Conservation (phyloP, 345 rosid species). For the Gossypium longicalyx region DNA sequence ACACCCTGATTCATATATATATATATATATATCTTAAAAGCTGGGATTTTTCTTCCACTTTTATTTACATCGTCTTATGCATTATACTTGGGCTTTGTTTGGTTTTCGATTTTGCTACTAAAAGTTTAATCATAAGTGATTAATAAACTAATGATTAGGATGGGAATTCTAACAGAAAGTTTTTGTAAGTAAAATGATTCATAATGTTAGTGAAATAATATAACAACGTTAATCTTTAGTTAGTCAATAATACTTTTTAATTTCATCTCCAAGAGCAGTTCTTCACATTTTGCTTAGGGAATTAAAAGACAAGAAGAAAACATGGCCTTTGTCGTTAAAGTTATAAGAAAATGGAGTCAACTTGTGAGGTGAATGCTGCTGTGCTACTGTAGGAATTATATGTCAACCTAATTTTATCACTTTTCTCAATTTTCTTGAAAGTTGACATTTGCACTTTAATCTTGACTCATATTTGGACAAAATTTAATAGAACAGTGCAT, state of each 20-base stretch:
- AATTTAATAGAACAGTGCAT: neutral
- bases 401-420: neutral
- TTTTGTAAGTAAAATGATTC: neutral
- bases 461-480: neutral
- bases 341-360: neutral
- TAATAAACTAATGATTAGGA: neutral
- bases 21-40: neutral
- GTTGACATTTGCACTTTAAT: neutral
- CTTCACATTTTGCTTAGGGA: neutral
- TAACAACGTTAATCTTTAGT: neutral
- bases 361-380: neutral
- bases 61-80: neutral
- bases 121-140: neutral
- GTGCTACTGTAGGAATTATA: neutral
- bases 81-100: neutral
- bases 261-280: neutral
- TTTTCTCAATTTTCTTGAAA: neutral
- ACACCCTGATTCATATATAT: neutral
- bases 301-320: neutral
- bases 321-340: neutral
- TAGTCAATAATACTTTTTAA: neutral
- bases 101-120: neutral
- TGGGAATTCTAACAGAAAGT: neutral
- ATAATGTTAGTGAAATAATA: neutral
- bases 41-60: neutral